Conservation (phyloP, 768 basidiomycete genomes). For the Suillus spraguei region DNA sequence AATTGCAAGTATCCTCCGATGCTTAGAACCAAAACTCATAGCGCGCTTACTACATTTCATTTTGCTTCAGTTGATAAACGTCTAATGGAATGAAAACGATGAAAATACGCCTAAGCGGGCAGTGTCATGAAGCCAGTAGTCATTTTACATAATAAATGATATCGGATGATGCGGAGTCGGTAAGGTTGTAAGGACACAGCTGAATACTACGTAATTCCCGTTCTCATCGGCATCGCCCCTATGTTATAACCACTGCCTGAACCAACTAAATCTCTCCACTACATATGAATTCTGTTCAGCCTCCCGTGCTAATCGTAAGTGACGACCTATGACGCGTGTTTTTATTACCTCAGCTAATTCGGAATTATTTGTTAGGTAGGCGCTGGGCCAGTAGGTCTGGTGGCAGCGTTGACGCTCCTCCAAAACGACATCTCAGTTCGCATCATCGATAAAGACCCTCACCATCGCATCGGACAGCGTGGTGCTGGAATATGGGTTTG, state of each 20-base stretch:
- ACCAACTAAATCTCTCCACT: too few species aligned
- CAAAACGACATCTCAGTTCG: conserved; percentile 16
- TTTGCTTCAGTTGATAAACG: too few species aligned
- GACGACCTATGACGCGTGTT: background rate
- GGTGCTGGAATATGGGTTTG: conserved; percentile 40
- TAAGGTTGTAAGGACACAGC: too few species aligned
- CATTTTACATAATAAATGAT: too few species aligned
- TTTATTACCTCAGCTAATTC: background rate
- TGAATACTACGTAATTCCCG: background rate
- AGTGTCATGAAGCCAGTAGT: background rate
- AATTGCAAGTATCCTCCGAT: too few species aligned
- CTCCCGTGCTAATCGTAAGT: conserved; percentile 14
- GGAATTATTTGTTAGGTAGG: conserved; percentile 6
- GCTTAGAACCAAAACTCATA: too few species aligned
- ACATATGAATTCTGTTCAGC: background rate
- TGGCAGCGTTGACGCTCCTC: conserved; percentile 17
- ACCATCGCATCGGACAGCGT: conserved; percentile 39
- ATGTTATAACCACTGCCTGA: background rate
- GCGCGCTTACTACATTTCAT: too few species aligned
- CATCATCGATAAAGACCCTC: conserved; percentile 18
- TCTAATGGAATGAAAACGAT: too few species aligned
- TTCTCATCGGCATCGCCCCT: background rate
- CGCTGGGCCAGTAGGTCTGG: conserved; percentile 14
- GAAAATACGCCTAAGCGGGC: too few species aligned
- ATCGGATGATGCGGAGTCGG: too few species aligned